These are phyloP conservation scores for Tilletia setariae DNA, from an alignment of 1,284 basidiomycete genomes.

Conservation along the genomic window DNA sequence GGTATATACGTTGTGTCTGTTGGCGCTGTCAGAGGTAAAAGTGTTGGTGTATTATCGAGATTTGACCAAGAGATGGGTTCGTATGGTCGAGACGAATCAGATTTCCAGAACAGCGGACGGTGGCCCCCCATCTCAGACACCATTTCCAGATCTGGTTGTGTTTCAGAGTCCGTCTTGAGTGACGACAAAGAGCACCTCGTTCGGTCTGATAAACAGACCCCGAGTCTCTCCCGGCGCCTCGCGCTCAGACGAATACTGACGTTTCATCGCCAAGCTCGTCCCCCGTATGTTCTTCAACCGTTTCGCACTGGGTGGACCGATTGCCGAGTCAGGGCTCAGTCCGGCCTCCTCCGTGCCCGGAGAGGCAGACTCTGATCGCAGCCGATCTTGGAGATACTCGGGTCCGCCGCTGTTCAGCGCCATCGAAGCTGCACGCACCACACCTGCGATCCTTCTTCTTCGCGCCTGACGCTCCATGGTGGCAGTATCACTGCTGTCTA, in stretches of 20 bases:
- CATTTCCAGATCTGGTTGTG: too few species aligned
- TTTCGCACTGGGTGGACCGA: constrained; percentile 18
- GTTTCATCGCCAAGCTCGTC: background rate
- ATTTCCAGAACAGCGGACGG: too few species aligned
- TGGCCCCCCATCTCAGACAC: too few species aligned
- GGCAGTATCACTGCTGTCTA: constrained; percentile 33
- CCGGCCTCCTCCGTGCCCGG: background rate
- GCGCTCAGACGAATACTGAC: background rate
- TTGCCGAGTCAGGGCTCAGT: constrained; percentile 14
- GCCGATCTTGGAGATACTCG: background rate
- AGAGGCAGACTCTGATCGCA: constrained; percentile 1
- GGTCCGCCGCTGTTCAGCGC: constrained; percentile 7
- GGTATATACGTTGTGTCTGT: too few species aligned
- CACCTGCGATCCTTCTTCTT: constrained; percentile 19
- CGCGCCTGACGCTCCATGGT: constrained; percentile 23
- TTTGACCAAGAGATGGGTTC: too few species aligned
- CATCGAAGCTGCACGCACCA: constrained; percentile 9
- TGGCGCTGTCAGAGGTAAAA: too few species aligned
- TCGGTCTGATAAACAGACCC: constrained; percentile 31
- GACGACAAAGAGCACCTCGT: constrained; percentile 39
- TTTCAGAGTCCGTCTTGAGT: constrained; percentile 6
- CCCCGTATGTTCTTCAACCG: constrained; percentile 17
- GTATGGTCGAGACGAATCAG: too few species aligned
- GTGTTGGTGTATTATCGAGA: too few species aligned
- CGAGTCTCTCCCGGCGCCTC: background rate